Base-by-base conservation (phyloP, 176 grass and related monocot genomes). In the Lolium multiflorum region DNA sequence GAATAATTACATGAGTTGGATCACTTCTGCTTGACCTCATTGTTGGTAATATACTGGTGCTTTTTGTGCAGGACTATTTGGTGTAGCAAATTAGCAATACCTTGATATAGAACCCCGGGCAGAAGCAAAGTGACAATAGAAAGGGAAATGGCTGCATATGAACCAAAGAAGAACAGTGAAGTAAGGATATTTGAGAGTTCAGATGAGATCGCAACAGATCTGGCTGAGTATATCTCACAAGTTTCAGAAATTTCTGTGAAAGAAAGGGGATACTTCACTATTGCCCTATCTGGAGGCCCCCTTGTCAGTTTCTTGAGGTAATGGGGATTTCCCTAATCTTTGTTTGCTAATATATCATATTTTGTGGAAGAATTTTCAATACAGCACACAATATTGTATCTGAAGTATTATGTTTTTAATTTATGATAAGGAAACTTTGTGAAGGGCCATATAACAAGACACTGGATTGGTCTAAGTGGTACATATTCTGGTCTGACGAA, bases 401-500 rank as follows among this genome's bases (percentile, higher is more conserved):
- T 85, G 83, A 83, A 69, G 5, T 59, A 25, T 57, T 28, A 28
- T 75, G 46, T 18, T 62, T 62, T 78, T 57, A 8, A 31, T 87
- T 87, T 52, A 39, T 72, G 31, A 65, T 60, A 86, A 99, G 97
- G 82, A 99, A 97, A 96, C 94, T 99, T 49, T 99, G 94, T 79
- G 92, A 99, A 88, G 83, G 81, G 8, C 97, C 97, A 25, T 97
- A 99, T 57, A 95, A 81, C 76, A 99, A 94, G 89, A 99, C 94
- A 21, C 71, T 99, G 71, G 97, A 99, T 88, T 99, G 97, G 97
- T 92, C 97, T 20, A 99, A 97, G 78, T 99, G 97, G 97, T 99
- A 93, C 61, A 80, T 99, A 59, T 92, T 99, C 82, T 99, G 97
- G 97, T 90, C 90, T 75, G 97, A 99, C 47, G 97, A 99, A 57